Base-by-base conservation (phyloP, 2,329 filamentous ascomycete genomes). In the Alternaria alternata region DNA sequence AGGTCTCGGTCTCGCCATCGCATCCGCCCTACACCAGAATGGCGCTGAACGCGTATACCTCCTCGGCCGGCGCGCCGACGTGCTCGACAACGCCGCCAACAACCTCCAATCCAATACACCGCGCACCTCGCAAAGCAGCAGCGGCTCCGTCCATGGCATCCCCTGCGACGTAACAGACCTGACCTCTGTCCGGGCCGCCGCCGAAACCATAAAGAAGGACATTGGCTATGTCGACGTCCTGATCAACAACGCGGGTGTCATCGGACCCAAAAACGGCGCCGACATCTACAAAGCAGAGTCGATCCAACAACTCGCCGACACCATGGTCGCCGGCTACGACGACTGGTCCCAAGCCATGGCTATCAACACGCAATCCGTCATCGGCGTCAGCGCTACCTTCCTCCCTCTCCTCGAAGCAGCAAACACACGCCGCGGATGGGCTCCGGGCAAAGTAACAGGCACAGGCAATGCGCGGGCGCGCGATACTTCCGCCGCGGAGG, bases 221-320 rank as follows among this genome's bases (percentile, higher is more conserved):
- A 70, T 70, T 3, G 81, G 80, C 42, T 79, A 83, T 64, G 80
- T 86, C 57, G 83, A 87, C 66, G 78, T 86, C 24, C 74, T 86
- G 0, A 78, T 86, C 68, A 82, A 83, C 68, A 86, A 86, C 63
- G 83, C 84, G 16, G 84, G 85, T 26, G 75, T 82, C 46, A 69
- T 72, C 5, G 81, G 84, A 0, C 83, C 84, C 0, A 69, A 62
- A n/a, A 77, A 79, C 51, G 80, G 77, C 36, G 75, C 65, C 5
- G 75, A 76, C 38, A 73, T 83, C 28, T 78, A 81, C 70, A 71
- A 78, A 51, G 81, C 81, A n/a, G 68, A 76, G 34, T 75, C 73
- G n/a, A 80, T 86, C 18, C 59, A 74, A 1, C 74, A 83, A 12
- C 61, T 86, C 24, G 76, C 79, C 8, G 77, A 83, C 3, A 68